These are phyloP conservation scores for Kodamaea jinghongensis DNA, from an alignment of 805 yeast species.

Conservation along the genomic window DNA sequence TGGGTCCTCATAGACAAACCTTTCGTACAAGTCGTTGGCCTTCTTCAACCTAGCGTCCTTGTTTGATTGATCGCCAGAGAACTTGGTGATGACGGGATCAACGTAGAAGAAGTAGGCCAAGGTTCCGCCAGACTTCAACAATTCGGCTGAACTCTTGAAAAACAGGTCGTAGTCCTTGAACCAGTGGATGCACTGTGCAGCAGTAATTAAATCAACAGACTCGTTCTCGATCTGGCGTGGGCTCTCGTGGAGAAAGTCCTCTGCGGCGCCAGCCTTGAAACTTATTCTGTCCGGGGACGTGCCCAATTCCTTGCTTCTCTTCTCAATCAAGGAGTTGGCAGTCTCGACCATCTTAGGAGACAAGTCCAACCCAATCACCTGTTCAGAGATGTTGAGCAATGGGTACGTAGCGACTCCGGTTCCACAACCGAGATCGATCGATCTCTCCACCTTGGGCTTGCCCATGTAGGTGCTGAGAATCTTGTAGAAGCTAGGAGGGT, in stretches of 20 bases:
- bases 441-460: constrained; percentile 11
- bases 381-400: constrained; percentile 34
- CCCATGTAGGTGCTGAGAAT: constrained; percentile 24
- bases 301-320: constrained; percentile 9
- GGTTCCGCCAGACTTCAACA: constrained; percentile 40
- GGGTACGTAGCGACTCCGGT: constrained; percentile 53
- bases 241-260: constrained; percentile 14
- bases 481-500: constrained; percentile 37
- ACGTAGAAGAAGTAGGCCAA: constrained; percentile 43
- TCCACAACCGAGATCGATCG: constrained; percentile 51
- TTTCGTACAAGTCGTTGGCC: constrained; percentile 30
- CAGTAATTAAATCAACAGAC: constrained; percentile 37
- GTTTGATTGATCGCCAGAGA: constrained; percentile 15
- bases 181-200: constrained; percentile 45
- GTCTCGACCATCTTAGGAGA: constrained; percentile 47
- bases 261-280: constrained; percentile 34
- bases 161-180: constrained; percentile 32
- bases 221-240: constrained; percentile 15
- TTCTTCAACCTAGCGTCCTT: constrained; percentile 15
- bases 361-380: constrained; percentile 46
- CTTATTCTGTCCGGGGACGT: constrained; percentile 21
- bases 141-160: constrained; percentile 31
- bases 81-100: constrained; percentile 37
- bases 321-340: constrained; percentile 31
- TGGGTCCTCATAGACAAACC: constrained; percentile 42